Conservation (phyloP, 1,139 yeast genomes). For the Yamadazyma atlantica region DNA sequence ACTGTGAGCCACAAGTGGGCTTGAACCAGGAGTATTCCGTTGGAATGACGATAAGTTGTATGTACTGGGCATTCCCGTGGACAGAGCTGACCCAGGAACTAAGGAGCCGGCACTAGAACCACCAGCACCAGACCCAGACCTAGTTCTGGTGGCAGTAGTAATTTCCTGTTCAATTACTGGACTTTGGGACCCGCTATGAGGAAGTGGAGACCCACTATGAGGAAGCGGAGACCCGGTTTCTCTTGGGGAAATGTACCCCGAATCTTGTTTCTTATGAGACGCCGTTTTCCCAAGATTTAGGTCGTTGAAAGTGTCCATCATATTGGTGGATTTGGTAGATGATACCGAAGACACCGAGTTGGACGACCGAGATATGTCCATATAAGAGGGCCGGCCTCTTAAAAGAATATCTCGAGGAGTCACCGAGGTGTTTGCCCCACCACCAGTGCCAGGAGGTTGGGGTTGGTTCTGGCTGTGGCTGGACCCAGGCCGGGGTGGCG, state of each 20-base stretch:
- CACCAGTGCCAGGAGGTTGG: too few species aligned
- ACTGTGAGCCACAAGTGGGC: constrained; percentile 31
- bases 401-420: constrained; percentile 44
- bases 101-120: too few species aligned
- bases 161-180: too few species aligned
- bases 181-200: too few species aligned
- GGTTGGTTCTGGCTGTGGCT: too few species aligned
- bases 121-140: too few species aligned
- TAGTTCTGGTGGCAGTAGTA: too few species aligned
- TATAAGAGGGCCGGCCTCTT: constrained; percentile 24
- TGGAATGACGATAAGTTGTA: constrained; percentile 55
- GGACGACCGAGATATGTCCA: constrained; percentile 18
- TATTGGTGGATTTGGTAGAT: constrained; percentile 20
- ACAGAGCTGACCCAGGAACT: too few species aligned
- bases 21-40: constrained; percentile 51
- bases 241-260: constrained; percentile 49
- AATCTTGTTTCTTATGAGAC: constrained; percentile 15
- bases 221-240: constrained; percentile 31
- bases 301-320: constrained; percentile 29
- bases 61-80: constrained; percentile 46
- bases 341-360: constrained; percentile 21
- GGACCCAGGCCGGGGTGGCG: background rate
- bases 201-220: background rate
- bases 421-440: constrained; percentile 24
- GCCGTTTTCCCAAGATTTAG: constrained; percentile 3